Evolutionary conservation across 2,329 filamentous ascomycete genomes (phyloP).

Genomic region (Penicillium paneum): DNA sequence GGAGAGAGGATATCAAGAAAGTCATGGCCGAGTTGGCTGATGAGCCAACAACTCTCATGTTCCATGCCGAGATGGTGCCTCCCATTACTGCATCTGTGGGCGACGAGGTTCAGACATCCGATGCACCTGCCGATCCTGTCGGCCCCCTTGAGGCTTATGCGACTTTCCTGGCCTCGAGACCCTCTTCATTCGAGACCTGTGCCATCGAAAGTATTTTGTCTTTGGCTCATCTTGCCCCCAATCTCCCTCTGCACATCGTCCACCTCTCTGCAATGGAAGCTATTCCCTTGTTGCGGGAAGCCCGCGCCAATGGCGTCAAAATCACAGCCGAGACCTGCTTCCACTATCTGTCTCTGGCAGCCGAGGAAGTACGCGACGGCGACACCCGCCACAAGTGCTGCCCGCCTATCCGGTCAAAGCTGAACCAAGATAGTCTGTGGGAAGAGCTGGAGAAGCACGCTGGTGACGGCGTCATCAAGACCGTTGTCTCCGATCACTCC

Average conservation of each 20-base stretch:
- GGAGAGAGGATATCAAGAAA: slow-evolving; percentile 69
- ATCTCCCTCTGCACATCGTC: slow-evolving; percentile 86
- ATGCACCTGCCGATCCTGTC: slow-evolving; percentile 65
- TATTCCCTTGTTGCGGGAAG: slow-evolving; percentile 74
- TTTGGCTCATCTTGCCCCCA: slow-evolving; percentile 73
- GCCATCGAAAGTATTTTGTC: slow-evolving; percentile 84
- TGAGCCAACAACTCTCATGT: slow-evolving; percentile 89
- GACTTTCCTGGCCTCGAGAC: slow-evolving; percentile 88
- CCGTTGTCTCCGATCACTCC: slow-evolving; percentile 91
- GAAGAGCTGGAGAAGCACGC: slow-evolving; percentile 62
- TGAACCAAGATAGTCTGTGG: slow-evolving; percentile 86
- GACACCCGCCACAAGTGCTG: slow-evolving; percentile 95
- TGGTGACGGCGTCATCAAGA: slow-evolving; percentile 77
- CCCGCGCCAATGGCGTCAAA: slow-evolving; percentile 69
- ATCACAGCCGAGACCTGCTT: slow-evolving; percentile 95
- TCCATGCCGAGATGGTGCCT: slow-evolving; percentile 98
- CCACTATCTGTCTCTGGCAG: slow-evolving; percentile 83
- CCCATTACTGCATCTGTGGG: slow-evolving; percentile 75
- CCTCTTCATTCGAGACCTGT: slow-evolving; percentile 84
- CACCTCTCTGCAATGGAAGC: slow-evolving; percentile 87
- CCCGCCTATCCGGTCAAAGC: slow-evolving; percentile 77
- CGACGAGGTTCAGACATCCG: slow-evolving; percentile 68
- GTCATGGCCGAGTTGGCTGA: slow-evolving; percentile 79
- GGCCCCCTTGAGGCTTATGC: slow-evolving; percentile 75
- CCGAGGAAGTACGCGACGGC: slow-evolving; percentile 76